A percentile compares a stretch with the other conserved stretches of the same genome.
phyloP scores from a whole-genome alignment of 1,139 yeast species.

The Pichia sp. region DNA sequence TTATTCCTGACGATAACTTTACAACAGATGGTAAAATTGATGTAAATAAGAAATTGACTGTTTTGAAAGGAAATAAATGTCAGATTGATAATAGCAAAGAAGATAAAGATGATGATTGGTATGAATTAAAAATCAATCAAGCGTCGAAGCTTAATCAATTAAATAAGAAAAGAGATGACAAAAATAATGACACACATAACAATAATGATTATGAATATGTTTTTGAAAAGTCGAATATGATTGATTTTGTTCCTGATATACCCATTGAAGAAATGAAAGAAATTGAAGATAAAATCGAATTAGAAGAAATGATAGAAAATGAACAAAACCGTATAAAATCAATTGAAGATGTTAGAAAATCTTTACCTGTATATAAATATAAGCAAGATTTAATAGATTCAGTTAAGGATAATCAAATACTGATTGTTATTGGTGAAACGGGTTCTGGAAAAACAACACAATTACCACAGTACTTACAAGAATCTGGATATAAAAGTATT shows the following conservation, averaged over 20 bases:
- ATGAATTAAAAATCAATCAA: constrained; percentile 49
- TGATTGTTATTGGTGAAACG: constrained; percentile 91
- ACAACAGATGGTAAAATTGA: constrained; percentile 49
- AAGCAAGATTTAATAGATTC: constrained; percentile 58
- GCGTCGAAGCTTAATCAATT: constrained; percentile 32
- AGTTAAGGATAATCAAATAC: constrained; percentile 57
- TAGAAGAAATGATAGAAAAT: constrained; percentile 33
- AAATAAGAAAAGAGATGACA: constrained; percentile 32
- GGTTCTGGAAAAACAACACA: constrained; percentile 98
- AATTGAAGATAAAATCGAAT: constrained; percentile 17
- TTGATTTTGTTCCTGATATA: constrained; percentile 53
- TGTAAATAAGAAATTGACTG: constrained; percentile 42
- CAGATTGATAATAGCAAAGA: constrained; percentile 22
- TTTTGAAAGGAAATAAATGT: constrained; percentile 21
- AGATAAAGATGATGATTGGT: constrained; percentile 49
- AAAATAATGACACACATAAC: constrained; percentile 29
- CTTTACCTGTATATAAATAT: constrained; percentile 72
- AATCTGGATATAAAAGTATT: constrained; percentile 69
- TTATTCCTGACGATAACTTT: constrained; percentile 52
- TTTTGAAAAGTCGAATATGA: constrained; percentile 50
- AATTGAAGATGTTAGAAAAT: constrained; percentile 45
- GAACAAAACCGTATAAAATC: constrained; percentile 38
- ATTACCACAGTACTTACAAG: constrained; percentile 80
- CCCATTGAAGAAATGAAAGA: constrained; percentile 33
- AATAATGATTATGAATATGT: constrained; percentile 65